Percentiles rank a stretch among this genome's conserved stretches.
Evolutionary conservation across 2,329 filamentous ascomycete species (phyloP).

Genomic region (Exophiala alcalophila): DNA sequence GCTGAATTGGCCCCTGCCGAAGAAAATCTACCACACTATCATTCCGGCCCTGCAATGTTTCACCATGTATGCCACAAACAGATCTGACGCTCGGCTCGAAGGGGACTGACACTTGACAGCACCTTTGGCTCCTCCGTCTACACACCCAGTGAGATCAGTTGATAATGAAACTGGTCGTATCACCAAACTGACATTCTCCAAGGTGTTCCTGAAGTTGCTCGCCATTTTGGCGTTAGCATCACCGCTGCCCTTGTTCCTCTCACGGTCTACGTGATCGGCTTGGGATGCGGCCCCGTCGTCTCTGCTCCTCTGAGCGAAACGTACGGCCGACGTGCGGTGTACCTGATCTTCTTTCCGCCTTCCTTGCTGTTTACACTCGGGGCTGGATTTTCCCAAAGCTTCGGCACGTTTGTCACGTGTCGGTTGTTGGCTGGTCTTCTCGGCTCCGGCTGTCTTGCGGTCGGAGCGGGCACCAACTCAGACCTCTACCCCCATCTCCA

Average conservation of each 20-base stretch:
- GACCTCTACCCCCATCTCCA: conserved; percentile 52
- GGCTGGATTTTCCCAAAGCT: conserved; percentile 54
- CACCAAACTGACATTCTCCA: neutral
- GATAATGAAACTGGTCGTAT: neutral
- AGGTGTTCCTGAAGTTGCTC: conserved; percentile 55
- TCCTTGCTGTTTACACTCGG: conserved; percentile 54
- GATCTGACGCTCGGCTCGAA: neutral
- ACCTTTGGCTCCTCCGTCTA: conserved; percentile 38
- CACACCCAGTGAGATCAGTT: conserved; percentile 28
- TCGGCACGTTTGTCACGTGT: conserved; percentile 67
- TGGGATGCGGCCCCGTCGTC: conserved; percentile 68
- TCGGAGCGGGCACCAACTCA: conserved; percentile 68
- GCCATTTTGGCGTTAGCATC: conserved; percentile 33
- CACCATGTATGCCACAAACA: conserved; percentile 18
- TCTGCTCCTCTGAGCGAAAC: conserved; percentile 73
- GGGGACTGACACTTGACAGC: conserved; percentile 18
- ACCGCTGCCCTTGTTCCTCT: conserved; percentile 55
- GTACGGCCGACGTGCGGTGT: conserved; percentile 66
- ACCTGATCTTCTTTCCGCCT: conserved; percentile 63
- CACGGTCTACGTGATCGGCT: conserved; percentile 68
- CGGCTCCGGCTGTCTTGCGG: conserved; percentile 65
- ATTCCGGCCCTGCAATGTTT: conserved; percentile 27
- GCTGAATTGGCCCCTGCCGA: conserved; percentile 53
- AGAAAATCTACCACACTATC: conserved; percentile 41
- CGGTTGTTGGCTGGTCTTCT: conserved; percentile 75